Evolutionary conservation across 1,284 basidiomycete species (phyloP), one percentile per base, ranked within the genome.

Genomic region (Ustilago hordei): DNA sequence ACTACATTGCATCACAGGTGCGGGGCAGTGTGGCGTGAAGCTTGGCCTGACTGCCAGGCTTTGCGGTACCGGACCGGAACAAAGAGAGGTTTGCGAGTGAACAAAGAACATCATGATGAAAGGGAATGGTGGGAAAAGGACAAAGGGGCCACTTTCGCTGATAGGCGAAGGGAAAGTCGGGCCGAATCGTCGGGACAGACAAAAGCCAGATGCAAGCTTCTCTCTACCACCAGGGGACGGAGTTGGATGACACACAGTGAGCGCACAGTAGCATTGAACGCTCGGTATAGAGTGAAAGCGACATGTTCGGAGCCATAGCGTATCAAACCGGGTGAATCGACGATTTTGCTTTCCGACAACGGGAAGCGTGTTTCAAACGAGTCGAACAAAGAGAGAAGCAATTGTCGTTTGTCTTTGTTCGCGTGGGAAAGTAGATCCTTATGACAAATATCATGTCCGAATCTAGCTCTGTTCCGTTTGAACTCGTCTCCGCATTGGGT

Each of bases 351-450:
- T 31, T 39, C 35, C 38, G 54, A 55, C 23, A 55, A 55, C 39
- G 54, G 54, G 34, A 55, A 39, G 36, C 48, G 11, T 31, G 15
- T 12, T 32, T 32, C 48, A 50, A 28, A 50, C 48, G 31, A 50
- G 31, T 32, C 48, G 31, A 28, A 50, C 48, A 50, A 50, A 50
- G 48, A 31, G n/a, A 23, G n/a, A 50, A 15, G 15, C 9, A 31
- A 7, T 11, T 11, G 38, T 31, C 48, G 31, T 31, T 31, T 31
- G 48, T 50, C 48, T 31, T 39, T 55, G 38, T 55, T 55, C 38
- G 31, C 54, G 38, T 55, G 54, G 54, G 54, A 55, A 55, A 28
- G 23, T 13, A 4, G 19, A 41, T 53, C 34, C 9, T 53, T 45
- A 45, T 17, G 39, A 41, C 39, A 41, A 11, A 12, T 41, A 6